A percentile compares a stretch with the other conserved stretches of the same genome.
Conservation (phyloP, 306 rosid species). For the Fagus crenata region DNA sequence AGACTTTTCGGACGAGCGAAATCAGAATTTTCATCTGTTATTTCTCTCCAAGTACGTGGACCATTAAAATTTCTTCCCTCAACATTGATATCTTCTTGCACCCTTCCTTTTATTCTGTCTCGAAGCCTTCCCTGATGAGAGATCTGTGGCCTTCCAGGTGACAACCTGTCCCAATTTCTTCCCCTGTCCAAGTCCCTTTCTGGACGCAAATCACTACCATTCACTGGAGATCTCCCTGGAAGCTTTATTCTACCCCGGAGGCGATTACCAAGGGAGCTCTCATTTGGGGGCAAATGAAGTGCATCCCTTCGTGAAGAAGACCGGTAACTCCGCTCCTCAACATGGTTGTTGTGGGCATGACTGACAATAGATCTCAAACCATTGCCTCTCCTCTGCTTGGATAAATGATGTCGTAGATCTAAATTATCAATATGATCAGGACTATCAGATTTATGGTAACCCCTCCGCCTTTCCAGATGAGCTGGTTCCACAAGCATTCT, state of each 20-base stretch:
- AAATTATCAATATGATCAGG: constrained; percentile 65
- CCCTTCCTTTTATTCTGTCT: constrained; percentile 73
- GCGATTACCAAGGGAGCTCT: constrained; percentile 62
- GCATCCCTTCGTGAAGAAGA: constrained; percentile 55
- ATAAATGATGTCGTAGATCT: constrained; percentile 74
- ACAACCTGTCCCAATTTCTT: constrained; percentile 52
- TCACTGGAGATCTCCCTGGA: constrained; percentile 46
- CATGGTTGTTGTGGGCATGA: constrained; percentile 45
- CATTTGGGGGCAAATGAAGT: constrained; percentile 44
- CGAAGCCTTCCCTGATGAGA: constrained; percentile 63
- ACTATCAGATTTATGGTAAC: constrained; percentile 60
- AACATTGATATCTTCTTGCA: constrained; percentile 44
- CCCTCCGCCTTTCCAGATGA: constrained; percentile 56
- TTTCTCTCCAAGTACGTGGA: constrained; percentile 45
- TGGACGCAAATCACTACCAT: constrained; percentile 38
- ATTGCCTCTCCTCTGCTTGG: constrained; percentile 70
- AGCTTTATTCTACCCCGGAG: constrained; percentile 82
- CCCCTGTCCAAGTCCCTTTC: constrained; percentile 70
- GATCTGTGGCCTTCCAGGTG: constrained; percentile 58
- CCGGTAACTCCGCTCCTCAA: constrained; percentile 54
- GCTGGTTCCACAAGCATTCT: constrained; percentile 45
- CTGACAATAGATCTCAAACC: constrained; percentile 82
- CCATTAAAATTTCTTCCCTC: constrained; percentile 56
- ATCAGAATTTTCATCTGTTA: constrained; percentile 37
- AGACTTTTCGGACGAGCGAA: constrained; percentile 70